Evolutionary conservation across 148 eudicot genomes (phyloP), one percentile per base, ranked within the genome.

Genomic region (Nepenthes mirabilis): DNA sequence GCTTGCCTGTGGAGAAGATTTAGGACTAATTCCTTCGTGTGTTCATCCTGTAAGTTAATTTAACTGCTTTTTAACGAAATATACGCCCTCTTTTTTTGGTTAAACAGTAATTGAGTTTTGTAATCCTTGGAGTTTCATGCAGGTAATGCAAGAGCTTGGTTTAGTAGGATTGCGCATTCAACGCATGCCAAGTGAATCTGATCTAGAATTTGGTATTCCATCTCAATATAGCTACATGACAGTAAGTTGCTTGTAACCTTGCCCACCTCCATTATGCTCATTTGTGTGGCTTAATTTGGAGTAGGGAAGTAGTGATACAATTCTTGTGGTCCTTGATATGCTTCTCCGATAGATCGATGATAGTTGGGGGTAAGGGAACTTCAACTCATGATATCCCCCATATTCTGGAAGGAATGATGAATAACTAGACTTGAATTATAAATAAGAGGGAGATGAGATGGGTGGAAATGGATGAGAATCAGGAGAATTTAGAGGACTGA

Each of bases 121-220:
- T 54, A 32, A 9, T 53, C 12, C 37, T 45, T 14, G 14, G 49
- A 43, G 40, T 48, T 43, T 52, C 36, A 51, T 74, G 58, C 82
- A 93, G 98, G 98, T 93, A 61, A 88, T 93, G 98, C 83, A 93
- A 79, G 98, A 93, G 76, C 70, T 93, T 34, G 98, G 96, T 56
- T 74, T 93, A 50, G 76, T 93, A 77, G 98, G 98, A 61, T 66
- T 93, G 71, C 86, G 98, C 65, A 93, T 93, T 67, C 98, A 93
- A 71, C 96, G 98, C 37, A 93, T 93, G 98, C 96, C 98, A 51
- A 80, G 78, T 68, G 95, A 88, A 63, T 68, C 96, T 23, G 98
- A 48, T 50, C 61, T 80, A 66, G 98, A 93, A 75, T 93, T 93
- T 56, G 94, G 91, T 34, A 83, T 93, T 75, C 98, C 98, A 70